Percentiles rank a stretch among this genome's conserved stretches.
phyloP scores from a whole-genome alignment of 2,329 filamentous ascomycete genomes.

The Mycocentrospora acerina region DNA sequence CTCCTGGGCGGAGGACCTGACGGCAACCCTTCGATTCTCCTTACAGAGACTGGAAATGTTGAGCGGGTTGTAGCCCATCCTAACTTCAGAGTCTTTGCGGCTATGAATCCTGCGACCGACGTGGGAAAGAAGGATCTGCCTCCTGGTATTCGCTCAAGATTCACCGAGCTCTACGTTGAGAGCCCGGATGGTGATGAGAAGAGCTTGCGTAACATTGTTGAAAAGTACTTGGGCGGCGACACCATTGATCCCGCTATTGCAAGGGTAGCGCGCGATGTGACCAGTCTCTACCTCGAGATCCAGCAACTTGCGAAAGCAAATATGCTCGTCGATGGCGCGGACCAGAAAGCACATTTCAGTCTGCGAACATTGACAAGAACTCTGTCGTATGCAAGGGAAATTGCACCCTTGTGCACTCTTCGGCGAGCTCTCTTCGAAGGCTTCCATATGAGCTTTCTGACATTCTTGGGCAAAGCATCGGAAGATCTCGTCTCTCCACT shows the following conservation, averaged over 20 bases:
- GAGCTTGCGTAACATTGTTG: conserved; percentile 84
- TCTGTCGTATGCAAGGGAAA: conserved; percentile 82
- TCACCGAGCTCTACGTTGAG: conserved; percentile 93
- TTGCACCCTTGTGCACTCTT: conserved; percentile 80
- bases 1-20: conserved; percentile 73
- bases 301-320: conserved; percentile 80
- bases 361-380: conserved; percentile 90
- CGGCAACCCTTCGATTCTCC: conserved; percentile 75
- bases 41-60: conserved; percentile 92
- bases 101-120: conserved; percentile 99
- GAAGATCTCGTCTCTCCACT: conserved; percentile 76
- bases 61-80: conserved; percentile 87
- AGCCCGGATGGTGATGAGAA: conserved; percentile 85
- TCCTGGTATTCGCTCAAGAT: conserved; percentile 82
- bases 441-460: conserved; percentile 97
- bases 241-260: conserved; percentile 67
- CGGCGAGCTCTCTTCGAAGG: conserved; percentile 89
- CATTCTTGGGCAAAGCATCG: conserved; percentile 79
- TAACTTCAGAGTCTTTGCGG: conserved; percentile 93
- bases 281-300: conserved; percentile 83
- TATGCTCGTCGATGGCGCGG: conserved; percentile 87
- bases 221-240: conserved; percentile 75
- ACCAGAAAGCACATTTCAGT: conserved; percentile 96
- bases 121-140: conserved; percentile 94
- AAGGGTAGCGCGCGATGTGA: conserved; percentile 76